Conservation (phyloP, 345 rosid species). For the Cardamine resedifolia region DNA sequence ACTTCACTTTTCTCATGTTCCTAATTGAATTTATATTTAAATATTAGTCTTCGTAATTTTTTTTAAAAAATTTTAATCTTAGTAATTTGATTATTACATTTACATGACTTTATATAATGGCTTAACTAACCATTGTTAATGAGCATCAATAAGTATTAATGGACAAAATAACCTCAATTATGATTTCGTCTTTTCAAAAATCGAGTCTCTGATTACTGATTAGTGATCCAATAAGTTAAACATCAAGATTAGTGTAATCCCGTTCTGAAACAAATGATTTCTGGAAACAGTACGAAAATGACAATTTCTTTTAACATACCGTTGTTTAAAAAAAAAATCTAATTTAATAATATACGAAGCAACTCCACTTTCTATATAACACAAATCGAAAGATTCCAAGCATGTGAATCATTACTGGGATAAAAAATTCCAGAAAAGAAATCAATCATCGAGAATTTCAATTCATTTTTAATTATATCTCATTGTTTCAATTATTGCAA, state of each 20-base stretch:
- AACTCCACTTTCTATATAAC: neutral
- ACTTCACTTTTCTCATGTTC: constrained; percentile 75
- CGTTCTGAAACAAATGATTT: neutral
- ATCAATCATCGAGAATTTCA: neutral
- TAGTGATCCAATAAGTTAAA: neutral
- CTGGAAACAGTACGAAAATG: neutral
- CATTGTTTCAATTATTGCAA: neutral
- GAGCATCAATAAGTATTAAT: neutral
- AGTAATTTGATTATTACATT: neutral
- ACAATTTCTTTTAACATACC: neutral
- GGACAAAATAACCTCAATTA: neutral
- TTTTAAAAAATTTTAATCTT: neutral
- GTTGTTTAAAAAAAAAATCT: neutral
- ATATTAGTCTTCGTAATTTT: neutral
- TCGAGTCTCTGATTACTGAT: neutral
- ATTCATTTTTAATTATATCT: neutral
- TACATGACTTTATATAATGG: neutral
- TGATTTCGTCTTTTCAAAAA: neutral
- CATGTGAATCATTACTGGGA: constrained; percentile 6
- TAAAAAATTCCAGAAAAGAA: neutral
- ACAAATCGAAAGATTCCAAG: constrained; percentile 8
- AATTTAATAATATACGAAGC: neutral
- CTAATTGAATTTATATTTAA: constrained; percentile 34
- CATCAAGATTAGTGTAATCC: neutral
- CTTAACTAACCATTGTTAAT: neutral